These are phyloP conservation scores for Monosporascus cannonballus DNA, from an alignment of 2,329 filamentous ascomycete species.

Conservation along the genomic window DNA sequence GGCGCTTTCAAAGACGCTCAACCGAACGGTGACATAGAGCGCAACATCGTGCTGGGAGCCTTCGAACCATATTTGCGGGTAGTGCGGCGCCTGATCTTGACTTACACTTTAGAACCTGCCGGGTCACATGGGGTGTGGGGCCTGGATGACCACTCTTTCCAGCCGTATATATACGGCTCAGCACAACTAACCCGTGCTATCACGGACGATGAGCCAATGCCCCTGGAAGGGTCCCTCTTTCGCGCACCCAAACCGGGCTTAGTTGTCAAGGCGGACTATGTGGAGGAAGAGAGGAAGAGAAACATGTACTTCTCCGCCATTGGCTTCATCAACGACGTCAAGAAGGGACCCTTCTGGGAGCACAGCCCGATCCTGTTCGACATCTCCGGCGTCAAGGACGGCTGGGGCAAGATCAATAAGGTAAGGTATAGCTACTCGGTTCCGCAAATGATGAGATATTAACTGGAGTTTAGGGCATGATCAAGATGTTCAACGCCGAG, in stretches of 20 bases:
- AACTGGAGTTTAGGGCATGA: conserved; percentile 64
- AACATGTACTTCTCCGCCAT: conserved; percentile 95
- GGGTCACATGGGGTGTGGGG: conserved; percentile 98
- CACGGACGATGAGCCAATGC: conserved; percentile 54
- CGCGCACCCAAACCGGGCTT: conserved; percentile 66
- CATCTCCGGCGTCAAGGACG: conserved; percentile 81
- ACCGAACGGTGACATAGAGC: conserved; percentile 55
- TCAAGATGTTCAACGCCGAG: conserved; percentile 99
- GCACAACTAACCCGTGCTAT: conserved; percentile 82
- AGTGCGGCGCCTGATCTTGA: conserved; percentile 75
- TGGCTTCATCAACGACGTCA: conserved; percentile 96
- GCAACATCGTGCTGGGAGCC: conserved; percentile 73
- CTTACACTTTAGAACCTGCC: conserved; percentile 89
- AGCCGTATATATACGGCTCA: conserved; percentile 92
- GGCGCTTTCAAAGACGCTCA: conserved; percentile 62
- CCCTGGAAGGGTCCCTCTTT: conserved; percentile 70
- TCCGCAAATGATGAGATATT: not conserved
- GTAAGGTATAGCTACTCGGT: conserved; percentile 24
- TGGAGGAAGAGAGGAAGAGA: conserved; percentile 56
- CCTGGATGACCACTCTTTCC: conserved; percentile 92
- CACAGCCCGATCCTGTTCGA: conserved; percentile 93
- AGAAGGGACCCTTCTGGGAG: conserved; percentile 93
- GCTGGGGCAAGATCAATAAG: conserved; percentile 99
- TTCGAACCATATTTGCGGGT: conserved; percentile 73
- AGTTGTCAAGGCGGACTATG: conserved; percentile 58